Base-by-base conservation (phyloP, 2,329 filamentous ascomycete species). In the Trichoderma cornu-damae region DNA sequence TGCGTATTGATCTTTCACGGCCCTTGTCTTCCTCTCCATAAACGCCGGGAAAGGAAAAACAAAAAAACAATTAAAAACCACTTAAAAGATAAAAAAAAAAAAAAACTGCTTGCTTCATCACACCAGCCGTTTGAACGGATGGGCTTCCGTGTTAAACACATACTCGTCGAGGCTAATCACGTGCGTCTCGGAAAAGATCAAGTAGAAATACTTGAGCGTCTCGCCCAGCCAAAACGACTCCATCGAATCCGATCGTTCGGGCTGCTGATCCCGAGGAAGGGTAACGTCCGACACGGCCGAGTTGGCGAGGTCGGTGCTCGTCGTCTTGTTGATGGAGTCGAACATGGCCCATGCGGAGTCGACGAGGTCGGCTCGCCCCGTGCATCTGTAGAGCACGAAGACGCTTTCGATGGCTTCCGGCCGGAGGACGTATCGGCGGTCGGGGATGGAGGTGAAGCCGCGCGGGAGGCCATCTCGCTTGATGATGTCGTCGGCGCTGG, bases 161-260 rank as follows among this genome's bases (percentile, higher is more conserved):
- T 79, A 89, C 4, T 88, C 79, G 68, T 90, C 87, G 65, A 90
- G 65, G 65, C 79, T 87, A 20, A 88, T 72, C 16, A 83, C 63
- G 11, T 79, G 75, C 2, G 84, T 80, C 42, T 87, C 80, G n/a
- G 80, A 81, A 64, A 89, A 90, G 24, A 89, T 78, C 40, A 90
- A 67, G 61, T 86, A 90, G 51, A 89, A 89, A 60, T 90, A 90
- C 72, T 90, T 90, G 60, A 90, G 71, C 26, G 87, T 90, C 73
- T 90, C 87, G 0, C 83, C 82, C 64, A 86, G 74, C 85, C 87
- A 90, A 66, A 89, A 89, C 59, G 67, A 68, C 71, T 89, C 83
- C 82, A 86, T 86, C n/a, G 79, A 80, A 64, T 90, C 85, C 34
- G 73, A 69, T 59, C 73, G 70, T 42, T 74, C 60, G 1, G 70